Conservation (phyloP, 1,284 basidiomycete genomes). For the Takashimella tepidaria region DNA sequence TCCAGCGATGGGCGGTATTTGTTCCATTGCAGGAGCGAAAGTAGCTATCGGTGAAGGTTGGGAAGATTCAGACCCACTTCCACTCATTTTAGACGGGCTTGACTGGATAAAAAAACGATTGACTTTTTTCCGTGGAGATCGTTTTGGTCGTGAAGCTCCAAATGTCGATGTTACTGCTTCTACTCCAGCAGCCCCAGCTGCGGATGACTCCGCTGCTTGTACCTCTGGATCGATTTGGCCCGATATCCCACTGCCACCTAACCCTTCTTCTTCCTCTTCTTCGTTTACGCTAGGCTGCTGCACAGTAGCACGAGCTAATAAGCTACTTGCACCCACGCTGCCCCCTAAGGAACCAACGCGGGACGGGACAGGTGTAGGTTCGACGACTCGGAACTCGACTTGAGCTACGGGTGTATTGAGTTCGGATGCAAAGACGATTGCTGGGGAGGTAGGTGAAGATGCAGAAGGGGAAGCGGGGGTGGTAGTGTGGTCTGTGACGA, state of each 20-base stretch:
- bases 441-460: neutral
- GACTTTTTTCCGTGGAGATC: neutral
- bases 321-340: slow-evolving; percentile 11
- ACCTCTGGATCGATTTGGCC: too few relatives aligned
- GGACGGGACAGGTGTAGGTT: slow-evolving; percentile 43
- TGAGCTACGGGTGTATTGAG: slow-evolving; percentile 33
- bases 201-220: neutral
- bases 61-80: slow-evolving; percentile 33
- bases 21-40: neutral
- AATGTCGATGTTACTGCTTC: too few relatives aligned
- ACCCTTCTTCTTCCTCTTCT: slow-evolving; percentile 16
- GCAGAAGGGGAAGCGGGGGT: neutral
- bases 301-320: neutral
- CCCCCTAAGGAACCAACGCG: slow-evolving; percentile 39
- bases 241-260: slow-evolving; percentile 6
- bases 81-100: slow-evolving; percentile 17
- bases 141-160: neutral
- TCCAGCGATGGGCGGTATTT: neutral
- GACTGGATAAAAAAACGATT: slow-evolving; percentile 13
- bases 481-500: too few relatives aligned
- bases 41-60: slow-evolving; percentile 14
- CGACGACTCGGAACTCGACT: slow-evolving; percentile 41
- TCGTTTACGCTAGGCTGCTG: slow-evolving; percentile 18
- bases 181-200: neutral
- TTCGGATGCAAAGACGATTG: slow-evolving; percentile 2